A percentile compares a stretch with the other conserved stretches of the same genome.
Evolutionary conservation across 192 early-diverging fungal species (phyloP).

Genomic region (Lunasporangiospora selenospora): DNA sequence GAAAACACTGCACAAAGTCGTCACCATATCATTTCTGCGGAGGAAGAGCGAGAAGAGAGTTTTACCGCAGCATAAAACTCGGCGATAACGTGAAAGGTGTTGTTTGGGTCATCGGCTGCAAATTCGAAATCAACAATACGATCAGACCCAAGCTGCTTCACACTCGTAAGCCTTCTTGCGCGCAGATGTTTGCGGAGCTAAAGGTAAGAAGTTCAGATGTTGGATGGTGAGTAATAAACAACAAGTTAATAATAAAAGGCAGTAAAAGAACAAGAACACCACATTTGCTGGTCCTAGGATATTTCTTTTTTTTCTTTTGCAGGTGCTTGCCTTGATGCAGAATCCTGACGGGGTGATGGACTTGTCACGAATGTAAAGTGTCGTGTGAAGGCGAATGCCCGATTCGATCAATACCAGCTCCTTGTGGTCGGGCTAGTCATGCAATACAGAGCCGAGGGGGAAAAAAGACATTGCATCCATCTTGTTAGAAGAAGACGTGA

Average conservation of each 20-base stretch:
- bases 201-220: not conserved
- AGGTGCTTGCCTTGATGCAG: constrained; percentile 76
- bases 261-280: no score
- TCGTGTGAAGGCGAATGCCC: constrained; percentile 93
- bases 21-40: no score
- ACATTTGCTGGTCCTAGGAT: not conserved
- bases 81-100: constrained; percentile 74
- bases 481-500: not conserved
- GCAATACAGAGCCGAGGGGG: not conserved
- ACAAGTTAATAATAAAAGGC: not conserved
- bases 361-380: constrained; percentile 89
- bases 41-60: no score
- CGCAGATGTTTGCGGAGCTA: constrained; percentile 92
- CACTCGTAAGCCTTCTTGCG: constrained; percentile 75
- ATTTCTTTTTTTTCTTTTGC: no score
- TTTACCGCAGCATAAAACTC: constrained; percentile 82
- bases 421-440: constrained; percentile 86
- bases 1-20: no score
- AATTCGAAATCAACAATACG: constrained; percentile 94
- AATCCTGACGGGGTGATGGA: constrained; percentile 84
- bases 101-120: constrained; percentile 64
- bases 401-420: constrained; percentile 92
- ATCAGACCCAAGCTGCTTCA: constrained; percentile 90
- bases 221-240: not conserved
- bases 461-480: not conserved